Conservation (phyloP, 495 filamentous ascomycete species). For the Neurospora pannonica region DNA sequence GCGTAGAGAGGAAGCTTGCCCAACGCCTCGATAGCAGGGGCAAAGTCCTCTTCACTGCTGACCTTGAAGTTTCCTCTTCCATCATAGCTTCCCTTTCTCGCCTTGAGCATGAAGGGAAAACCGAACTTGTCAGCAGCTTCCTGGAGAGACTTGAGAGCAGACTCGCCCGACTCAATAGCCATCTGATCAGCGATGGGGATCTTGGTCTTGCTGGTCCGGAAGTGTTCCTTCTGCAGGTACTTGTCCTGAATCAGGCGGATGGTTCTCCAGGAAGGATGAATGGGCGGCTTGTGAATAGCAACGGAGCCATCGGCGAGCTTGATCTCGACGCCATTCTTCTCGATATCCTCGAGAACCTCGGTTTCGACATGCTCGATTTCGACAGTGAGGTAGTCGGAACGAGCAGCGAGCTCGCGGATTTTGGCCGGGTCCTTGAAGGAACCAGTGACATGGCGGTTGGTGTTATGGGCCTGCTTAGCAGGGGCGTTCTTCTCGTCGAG, state of each 20-base stretch:
- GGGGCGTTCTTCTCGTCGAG: conserved; percentile 73
- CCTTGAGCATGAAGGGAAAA: conserved; percentile 92
- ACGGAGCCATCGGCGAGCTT: conserved; percentile 28
- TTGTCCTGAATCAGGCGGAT: conserved; percentile 95
- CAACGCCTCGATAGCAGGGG: conserved; percentile 56
- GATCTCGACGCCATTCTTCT: conserved; percentile 46
- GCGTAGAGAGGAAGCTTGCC: conserved; percentile 70
- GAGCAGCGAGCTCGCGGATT: conserved; percentile 64
- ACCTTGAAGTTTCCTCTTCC: conserved; percentile 86
- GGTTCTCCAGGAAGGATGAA: conserved; percentile 87
- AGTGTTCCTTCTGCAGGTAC: conserved; percentile 79
- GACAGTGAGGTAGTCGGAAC: conserved; percentile 81
- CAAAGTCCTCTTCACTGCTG: conserved; percentile 55
- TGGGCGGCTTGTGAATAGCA: conserved; percentile 35
- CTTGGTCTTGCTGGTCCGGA: conserved; percentile 43
- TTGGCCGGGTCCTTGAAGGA: conserved; percentile 74
- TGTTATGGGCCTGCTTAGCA: conserved; percentile 83
- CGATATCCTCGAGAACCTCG: conserved; percentile 77
- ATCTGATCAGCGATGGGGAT: conserved; percentile 66
- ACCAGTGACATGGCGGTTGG: conserved; percentile 64
- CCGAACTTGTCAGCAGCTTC: conserved; percentile 57
- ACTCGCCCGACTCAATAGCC: conserved; percentile 41
- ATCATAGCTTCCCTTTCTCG: conserved; percentile 87
- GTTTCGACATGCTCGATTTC: conserved; percentile 98
- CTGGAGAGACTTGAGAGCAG: conserved; percentile 48